These are phyloP conservation scores for Apiotrichum veenhuisii DNA, from an alignment of 1,284 basidiomycete species.

Conservation along the genomic window DNA sequence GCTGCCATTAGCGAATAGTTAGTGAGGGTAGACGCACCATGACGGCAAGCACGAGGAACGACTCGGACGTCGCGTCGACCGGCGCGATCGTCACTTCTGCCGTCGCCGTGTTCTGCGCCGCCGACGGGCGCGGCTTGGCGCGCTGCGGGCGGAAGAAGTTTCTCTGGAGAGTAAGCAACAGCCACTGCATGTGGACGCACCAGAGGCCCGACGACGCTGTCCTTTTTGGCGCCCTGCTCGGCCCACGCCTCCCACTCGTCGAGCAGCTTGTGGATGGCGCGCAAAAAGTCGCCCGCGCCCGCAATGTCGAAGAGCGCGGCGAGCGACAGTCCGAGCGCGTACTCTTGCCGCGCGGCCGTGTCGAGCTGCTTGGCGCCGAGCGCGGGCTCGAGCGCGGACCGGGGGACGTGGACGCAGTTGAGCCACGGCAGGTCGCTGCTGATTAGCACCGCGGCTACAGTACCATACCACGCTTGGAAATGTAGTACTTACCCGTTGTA, in stretches of 20 bases:
- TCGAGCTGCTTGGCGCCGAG: constrained; percentile 43
- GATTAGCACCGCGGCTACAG: too few relatives aligned
- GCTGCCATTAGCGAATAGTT: constrained; percentile 33
- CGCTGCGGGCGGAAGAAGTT: constrained; percentile 23
- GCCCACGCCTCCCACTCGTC: constrained; percentile 52
- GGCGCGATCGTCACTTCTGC: constrained; percentile 21
- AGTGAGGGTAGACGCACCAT: constrained; percentile 8
- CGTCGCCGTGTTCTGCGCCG: constrained; percentile 16
- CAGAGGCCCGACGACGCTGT: constrained; percentile 31
- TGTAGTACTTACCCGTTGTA: constrained; percentile 47
- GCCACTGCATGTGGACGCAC: background rate
- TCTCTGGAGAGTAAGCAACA: constrained; percentile 4
- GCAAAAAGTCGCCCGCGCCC: constrained; percentile 46
- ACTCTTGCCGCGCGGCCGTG: constrained; percentile 44
- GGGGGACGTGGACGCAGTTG: constrained; percentile 43
- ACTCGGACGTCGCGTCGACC: constrained; percentile 17
- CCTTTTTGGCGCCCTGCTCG: constrained; percentile 40
- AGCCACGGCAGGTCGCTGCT: constrained; percentile 45
- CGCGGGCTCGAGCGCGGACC: constrained; percentile 30
- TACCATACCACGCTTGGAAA: too few relatives aligned
- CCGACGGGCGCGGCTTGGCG: constrained; percentile 11
- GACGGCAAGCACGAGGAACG: constrained; percentile 21
- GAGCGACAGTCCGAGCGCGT: constrained; percentile 51
- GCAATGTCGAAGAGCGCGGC: constrained; percentile 50
- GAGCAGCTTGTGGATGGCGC: constrained; percentile 44